These are phyloP conservation scores for Populus hybrid DNA, from an alignment of 441 rosid genomes.

Conservation along the genomic window DNA sequence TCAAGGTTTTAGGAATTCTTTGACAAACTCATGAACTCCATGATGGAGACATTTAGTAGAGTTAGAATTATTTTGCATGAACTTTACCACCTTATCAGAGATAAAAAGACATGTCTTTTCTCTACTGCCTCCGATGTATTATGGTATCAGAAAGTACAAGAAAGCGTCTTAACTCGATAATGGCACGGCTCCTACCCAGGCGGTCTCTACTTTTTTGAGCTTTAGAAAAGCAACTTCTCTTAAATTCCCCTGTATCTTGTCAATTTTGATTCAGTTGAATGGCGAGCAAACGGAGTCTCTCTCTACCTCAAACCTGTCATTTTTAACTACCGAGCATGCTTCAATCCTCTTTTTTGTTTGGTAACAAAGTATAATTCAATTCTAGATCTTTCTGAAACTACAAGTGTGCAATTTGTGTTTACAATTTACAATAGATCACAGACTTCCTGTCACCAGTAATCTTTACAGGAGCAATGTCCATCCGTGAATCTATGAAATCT, in stretches of 20 bases:
- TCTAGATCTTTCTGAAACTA: not conserved
- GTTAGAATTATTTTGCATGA: too few species aligned
- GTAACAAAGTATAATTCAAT: not conserved
- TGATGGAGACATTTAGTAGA: too few species aligned
- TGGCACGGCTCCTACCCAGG: too few species aligned
- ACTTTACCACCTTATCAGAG: too few species aligned
- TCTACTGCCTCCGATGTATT: too few species aligned
- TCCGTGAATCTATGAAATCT: conserved; percentile 11
- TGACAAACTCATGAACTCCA: not conserved
- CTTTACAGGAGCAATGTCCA: conserved; percentile 16
- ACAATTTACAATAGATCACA: not conserved
- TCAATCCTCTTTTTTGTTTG: not conserved
- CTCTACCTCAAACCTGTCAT: not conserved
- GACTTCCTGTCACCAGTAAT: not conserved
- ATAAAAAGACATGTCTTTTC: too few species aligned
- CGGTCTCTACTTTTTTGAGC: too few species aligned
- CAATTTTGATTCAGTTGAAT: not conserved
- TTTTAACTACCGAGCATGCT: not conserved
- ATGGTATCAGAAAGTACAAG: too few species aligned
- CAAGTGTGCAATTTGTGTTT: not conserved
- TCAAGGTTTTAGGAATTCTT: not conserved
- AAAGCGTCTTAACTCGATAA: too few species aligned
- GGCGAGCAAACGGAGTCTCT: not conserved
- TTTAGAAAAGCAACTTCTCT: not conserved
- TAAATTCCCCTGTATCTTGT: not conserved